phyloP scores from a whole-genome alignment of 2,329 filamentous ascomycete species.

The Magnaporthiopsis incrustans region DNA sequence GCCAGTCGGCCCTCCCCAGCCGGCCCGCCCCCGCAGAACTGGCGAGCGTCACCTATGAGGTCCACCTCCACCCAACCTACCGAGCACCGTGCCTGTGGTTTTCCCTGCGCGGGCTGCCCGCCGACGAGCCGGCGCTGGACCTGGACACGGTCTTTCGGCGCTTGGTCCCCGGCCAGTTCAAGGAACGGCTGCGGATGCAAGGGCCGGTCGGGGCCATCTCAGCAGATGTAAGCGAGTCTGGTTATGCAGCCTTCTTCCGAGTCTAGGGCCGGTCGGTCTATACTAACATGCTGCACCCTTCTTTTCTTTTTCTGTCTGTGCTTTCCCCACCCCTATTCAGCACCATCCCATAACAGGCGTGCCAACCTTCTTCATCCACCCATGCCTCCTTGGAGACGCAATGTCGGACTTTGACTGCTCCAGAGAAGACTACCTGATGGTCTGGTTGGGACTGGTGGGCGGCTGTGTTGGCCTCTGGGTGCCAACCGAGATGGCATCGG shows the following conservation, averaged over 20 bases:
- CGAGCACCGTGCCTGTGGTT: conserved; percentile 71
- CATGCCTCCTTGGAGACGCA: conserved; percentile 78
- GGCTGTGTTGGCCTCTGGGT: conserved; percentile 71
- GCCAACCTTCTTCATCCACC: conserved; percentile 86
- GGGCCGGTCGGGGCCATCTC: conserved; percentile 68
- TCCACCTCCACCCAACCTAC: conserved; percentile 69
- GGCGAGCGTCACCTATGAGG: conserved; percentile 59
- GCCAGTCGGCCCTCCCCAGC: conserved; percentile 32
- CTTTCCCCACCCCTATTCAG: conserved; percentile 37
- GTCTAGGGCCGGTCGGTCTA: not conserved
- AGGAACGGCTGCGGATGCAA: conserved; percentile 48
- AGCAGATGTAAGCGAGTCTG: conserved; percentile 54
- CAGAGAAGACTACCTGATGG: conserved; percentile 65
- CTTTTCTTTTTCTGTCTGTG: conserved; percentile 18
- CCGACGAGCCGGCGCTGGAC: conserved; percentile 47
- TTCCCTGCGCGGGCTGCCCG: conserved; percentile 50
- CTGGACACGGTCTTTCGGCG: conserved; percentile 64
- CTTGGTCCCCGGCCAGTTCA: conserved; percentile 61
- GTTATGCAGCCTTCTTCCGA: not conserved
- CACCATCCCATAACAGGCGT: conserved; percentile 75
- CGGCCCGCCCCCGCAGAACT: conserved; percentile 23
- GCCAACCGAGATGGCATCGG: conserved; percentile 57
- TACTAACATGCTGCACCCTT: conserved; percentile 6
- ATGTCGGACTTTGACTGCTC: conserved; percentile 59
- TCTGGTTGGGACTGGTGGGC: conserved; percentile 86